A percentile compares a stretch with the other conserved stretches of the same genome.
Evolutionary conservation across 2,329 filamentous ascomycete species (phyloP).

Genomic region (Pseudocercospora macadamiae): DNA sequence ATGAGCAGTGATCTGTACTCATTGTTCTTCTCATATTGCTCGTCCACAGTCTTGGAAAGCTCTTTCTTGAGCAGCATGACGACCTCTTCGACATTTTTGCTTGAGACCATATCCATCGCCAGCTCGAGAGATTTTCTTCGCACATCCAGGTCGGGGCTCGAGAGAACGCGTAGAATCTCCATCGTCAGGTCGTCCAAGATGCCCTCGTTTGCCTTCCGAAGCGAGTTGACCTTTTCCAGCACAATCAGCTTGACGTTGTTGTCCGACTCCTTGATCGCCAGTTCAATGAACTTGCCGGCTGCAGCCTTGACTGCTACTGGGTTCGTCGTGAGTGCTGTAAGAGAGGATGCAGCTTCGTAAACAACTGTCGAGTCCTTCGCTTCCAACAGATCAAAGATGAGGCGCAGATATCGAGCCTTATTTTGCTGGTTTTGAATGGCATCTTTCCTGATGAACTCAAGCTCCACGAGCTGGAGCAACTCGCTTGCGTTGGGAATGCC

Average conservation of each 20-base stretch:
- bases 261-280: constrained; percentile 95
- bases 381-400: constrained; percentile 96
- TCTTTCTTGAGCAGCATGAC: constrained; percentile 97
- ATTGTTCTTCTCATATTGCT: constrained; percentile 97
- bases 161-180: constrained; percentile 94
- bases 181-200: constrained; percentile 92
- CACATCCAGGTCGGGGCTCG: constrained; percentile 94
- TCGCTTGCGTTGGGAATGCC: constrained; percentile 94
- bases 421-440: constrained; percentile 92
- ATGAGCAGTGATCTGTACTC: constrained; percentile 95
- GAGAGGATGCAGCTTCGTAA: constrained; percentile 93
- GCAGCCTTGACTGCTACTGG: constrained; percentile 97
- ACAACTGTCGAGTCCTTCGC: constrained; percentile 92
- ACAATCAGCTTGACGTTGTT: constrained; percentile 99
- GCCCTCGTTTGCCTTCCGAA: constrained; percentile 85
- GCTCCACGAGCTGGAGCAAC: constrained; percentile 85
- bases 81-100: constrained; percentile 98
- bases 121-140: constrained; percentile 87
- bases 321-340: constrained; percentile 92
- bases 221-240: constrained; percentile 85
- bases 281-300: constrained; percentile 91
- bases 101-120: constrained; percentile 95
- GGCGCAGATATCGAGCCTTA: constrained; percentile 88
- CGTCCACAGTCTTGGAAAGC: constrained; percentile 93
- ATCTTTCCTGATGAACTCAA: constrained; percentile 98